Conservation (phyloP, 345 rosid genomes). For the Eucalyptus microcorys region DNA sequence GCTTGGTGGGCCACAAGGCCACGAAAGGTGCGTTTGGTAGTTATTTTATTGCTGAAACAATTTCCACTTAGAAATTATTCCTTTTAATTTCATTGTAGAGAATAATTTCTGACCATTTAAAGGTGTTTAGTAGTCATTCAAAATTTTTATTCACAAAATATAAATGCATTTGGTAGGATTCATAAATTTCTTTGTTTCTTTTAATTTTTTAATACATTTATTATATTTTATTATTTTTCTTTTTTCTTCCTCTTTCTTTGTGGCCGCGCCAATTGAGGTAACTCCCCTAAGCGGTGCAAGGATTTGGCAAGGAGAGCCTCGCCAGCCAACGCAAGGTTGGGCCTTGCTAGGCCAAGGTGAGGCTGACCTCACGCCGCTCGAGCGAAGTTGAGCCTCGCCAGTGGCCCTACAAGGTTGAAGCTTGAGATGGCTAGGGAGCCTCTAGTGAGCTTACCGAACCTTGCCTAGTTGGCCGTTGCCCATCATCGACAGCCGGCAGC, state of each 20-base stretch:
- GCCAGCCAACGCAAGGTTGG: no score
- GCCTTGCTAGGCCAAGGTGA: no score
- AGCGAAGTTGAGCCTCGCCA: accelerated
- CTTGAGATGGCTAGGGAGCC: accelerated
- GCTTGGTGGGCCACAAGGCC: not conserved
- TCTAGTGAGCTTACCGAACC: accelerated
- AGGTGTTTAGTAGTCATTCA: accelerated
- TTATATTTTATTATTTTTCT: no score
- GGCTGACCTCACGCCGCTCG: accelerated
- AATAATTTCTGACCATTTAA: accelerated
- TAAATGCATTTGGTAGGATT: no score
- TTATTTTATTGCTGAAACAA: accelerated
- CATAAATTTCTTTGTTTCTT: no score
- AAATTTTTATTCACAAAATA: accelerated
- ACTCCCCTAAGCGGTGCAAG: no score
- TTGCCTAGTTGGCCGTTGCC: accelerated
- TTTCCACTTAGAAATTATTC: accelerated
- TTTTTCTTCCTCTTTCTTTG: no score
- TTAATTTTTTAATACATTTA: no score
- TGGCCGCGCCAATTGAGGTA: accelerated
- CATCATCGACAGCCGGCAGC: accelerated
- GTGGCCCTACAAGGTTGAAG: accelerated
- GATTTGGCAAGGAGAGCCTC: accelerated
- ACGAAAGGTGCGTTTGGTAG: accelerated
- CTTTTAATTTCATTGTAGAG: accelerated